Conservation (phyloP, 306 rosid genomes). For the Rubus parviflorus region DNA sequence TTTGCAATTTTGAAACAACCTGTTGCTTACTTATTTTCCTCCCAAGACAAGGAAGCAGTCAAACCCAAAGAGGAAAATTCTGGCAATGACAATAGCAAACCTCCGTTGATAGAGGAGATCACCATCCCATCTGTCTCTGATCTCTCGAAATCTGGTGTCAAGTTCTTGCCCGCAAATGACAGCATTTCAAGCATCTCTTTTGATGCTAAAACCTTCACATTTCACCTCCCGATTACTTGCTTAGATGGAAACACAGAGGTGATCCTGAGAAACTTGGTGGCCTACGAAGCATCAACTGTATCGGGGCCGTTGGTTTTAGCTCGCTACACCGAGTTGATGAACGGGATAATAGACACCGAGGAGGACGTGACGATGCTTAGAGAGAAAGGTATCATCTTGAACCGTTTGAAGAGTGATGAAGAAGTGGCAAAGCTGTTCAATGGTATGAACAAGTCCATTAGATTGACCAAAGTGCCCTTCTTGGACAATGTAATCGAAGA, state of each 20-base stretch:
- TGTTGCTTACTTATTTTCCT: conserved; percentile 24
- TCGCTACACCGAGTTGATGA: conserved; percentile 66
- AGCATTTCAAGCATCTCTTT: conserved; percentile 44
- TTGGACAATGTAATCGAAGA: conserved; percentile 73
- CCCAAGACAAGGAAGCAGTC: conserved; percentile 29
- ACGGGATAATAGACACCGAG: conserved; percentile 63
- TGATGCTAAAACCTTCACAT: conserved; percentile 34
- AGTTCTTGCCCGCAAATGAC: conserved; percentile 45
- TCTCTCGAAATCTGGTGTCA: conserved; percentile 42
- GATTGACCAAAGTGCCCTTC: conserved; percentile 53
- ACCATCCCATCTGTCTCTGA: conserved; percentile 60
- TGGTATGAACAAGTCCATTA: conserved; percentile 68
- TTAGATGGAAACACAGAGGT: conserved; percentile 56
- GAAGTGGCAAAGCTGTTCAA: conserved; percentile 65
- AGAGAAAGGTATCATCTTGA: conserved; percentile 52
- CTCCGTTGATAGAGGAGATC: conserved; percentile 68
- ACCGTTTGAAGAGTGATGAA: conserved; percentile 60
- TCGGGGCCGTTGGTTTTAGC: conserved; percentile 60
- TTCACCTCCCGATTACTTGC: conserved; percentile 55
- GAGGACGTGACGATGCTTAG: conserved; percentile 58
- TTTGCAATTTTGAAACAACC: conserved; percentile 40
- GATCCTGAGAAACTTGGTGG: conserved; percentile 60
- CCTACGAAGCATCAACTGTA: conserved; percentile 65
- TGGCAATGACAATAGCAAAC: conserved; percentile 24
- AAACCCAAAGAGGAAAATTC: conserved; percentile 27